Conservation (phyloP, 2,329 filamentous ascomycete genomes). For the Diaporthe capsici region DNA sequence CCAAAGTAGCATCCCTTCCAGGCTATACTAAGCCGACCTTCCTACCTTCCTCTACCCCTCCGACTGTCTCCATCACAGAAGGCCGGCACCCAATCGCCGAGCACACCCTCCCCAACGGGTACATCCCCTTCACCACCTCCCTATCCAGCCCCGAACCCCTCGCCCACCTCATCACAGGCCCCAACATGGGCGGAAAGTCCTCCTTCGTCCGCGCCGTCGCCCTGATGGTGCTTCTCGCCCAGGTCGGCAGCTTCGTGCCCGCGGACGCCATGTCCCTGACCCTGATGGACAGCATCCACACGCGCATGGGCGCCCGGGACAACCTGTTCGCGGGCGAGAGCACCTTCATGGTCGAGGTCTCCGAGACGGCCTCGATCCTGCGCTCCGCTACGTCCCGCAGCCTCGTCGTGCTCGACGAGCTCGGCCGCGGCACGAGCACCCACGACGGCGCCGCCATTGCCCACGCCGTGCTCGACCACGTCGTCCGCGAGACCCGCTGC, state of each 20-base stretch:
- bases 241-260: conserved; percentile 95
- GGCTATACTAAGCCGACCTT: conserved; percentile 87
- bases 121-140: conserved; percentile 90
- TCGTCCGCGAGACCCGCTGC: conserved; percentile 80
- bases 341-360: conserved; percentile 98
- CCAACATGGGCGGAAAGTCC: conserved; percentile 99
- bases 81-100: conserved; percentile 98
- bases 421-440: conserved; percentile 93
- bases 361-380: conserved; percentile 91
- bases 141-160: conserved; percentile 77
- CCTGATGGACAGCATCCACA: conserved; percentile 91
- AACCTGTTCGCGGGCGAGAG: conserved; percentile 95
- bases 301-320: conserved; percentile 95
- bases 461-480: conserved; percentile 87
- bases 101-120: conserved; percentile 85
- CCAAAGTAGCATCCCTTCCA: conserved; percentile 85
- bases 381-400: conserved; percentile 88
- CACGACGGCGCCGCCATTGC: conserved; percentile 98
- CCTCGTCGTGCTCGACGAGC: conserved; percentile 93
- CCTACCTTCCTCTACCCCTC: conserved; percentile 71
- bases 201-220: conserved; percentile 95
- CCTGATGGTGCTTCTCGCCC: conserved; percentile 92
- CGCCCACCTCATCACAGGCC: conserved; percentile 91
- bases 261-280: conserved; percentile 81
- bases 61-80: conserved; percentile 77